phyloP scores from a whole-genome alignment of 495 filamentous ascomycete species.

The Neurospora terricola region DNA sequence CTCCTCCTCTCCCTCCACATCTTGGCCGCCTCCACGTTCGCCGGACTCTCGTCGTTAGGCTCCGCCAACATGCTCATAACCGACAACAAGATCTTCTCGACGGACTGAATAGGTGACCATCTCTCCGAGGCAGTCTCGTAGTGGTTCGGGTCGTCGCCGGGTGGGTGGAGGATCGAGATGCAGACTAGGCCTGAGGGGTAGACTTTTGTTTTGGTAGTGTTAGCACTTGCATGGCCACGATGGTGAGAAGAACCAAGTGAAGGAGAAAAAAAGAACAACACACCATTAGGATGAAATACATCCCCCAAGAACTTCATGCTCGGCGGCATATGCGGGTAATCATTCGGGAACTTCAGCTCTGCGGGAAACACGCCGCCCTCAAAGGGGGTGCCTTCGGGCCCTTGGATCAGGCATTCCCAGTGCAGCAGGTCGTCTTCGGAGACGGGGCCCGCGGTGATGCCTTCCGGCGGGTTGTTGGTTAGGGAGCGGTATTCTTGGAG shows the following conservation, averaged over 20 bases:
- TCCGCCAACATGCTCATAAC: constrained; percentile 99
- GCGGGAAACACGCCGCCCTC: constrained; percentile 91
- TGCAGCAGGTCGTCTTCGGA: constrained; percentile 91
- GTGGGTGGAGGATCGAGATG: constrained; percentile 95
- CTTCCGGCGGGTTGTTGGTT: constrained; percentile 71
- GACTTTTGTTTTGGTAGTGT: constrained; percentile 43
- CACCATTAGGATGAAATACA: constrained; percentile 96
- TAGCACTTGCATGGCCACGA: neutral
- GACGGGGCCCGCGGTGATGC: constrained; percentile 89
- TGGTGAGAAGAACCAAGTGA: neutral
- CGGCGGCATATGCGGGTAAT: constrained; percentile 89
- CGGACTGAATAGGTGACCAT: constrained; percentile 92
- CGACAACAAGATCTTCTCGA: constrained; percentile 94
- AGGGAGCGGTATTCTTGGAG: constrained; percentile 88
- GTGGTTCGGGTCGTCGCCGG: constrained; percentile 97
- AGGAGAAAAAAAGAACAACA: constrained; percentile 2
- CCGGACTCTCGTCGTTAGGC: constrained; percentile 96
- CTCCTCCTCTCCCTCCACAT: constrained; percentile 87
- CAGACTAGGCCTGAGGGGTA: constrained; percentile 88
- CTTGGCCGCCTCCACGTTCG: constrained; percentile 95
- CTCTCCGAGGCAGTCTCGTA: constrained; percentile 95
- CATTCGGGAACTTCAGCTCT: constrained; percentile 87
- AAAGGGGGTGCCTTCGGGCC: constrained; percentile 90
- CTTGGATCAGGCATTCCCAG: constrained; percentile 96
- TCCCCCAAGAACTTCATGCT: constrained; percentile 90